A percentile compares a stretch with the other conserved stretches of the same genome.
These are phyloP conservation scores for Royoungia palumana DNA, from an alignment of 768 basidiomycete species.

Conservation along the genomic window DNA sequence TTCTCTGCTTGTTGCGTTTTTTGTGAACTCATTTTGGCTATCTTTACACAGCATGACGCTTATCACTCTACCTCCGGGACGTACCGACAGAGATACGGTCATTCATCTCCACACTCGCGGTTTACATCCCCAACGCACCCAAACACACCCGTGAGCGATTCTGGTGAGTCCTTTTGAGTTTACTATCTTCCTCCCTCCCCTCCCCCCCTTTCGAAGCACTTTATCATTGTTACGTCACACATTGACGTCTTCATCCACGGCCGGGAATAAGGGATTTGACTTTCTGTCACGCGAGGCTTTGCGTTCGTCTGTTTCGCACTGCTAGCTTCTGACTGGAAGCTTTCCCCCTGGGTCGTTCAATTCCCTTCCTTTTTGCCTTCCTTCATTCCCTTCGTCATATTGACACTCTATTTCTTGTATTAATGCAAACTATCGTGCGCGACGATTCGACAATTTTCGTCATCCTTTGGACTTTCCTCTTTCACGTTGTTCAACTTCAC, in stretches of 20 bases:
- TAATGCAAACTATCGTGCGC: background rate
- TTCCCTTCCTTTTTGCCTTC: background rate
- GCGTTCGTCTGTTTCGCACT: constrained; percentile 4
- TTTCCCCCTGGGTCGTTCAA: background rate
- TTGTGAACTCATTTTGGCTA: background rate
- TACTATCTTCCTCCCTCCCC: background rate
- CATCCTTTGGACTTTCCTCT: background rate
- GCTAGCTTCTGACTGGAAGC: constrained; percentile 4
- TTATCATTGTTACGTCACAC: too few relatives aligned
- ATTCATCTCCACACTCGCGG: constrained; percentile 18
- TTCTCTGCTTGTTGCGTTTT: background rate
- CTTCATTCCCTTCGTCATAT: background rate
- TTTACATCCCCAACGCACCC: constrained; percentile 25
- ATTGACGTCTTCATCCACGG: background rate
- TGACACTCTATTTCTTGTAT: background rate
- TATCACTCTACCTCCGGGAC: background rate
- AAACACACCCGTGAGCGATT: constrained; percentile 26
- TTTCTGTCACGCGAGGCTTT: background rate
- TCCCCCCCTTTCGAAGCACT: too few relatives aligned
- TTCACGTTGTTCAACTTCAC: background rate
- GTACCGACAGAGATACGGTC: constrained; percentile 7
- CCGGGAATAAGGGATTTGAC: background rate
- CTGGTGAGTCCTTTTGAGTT: constrained; percentile 21
- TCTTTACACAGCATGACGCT: constrained; percentile 14
- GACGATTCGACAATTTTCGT: constrained; percentile 6